Percentiles rank a stretch among this genome's conserved stretches.
phyloP scores from a whole-genome alignment of 306 rosid genomes.

The Glycine latifolia region DNA sequence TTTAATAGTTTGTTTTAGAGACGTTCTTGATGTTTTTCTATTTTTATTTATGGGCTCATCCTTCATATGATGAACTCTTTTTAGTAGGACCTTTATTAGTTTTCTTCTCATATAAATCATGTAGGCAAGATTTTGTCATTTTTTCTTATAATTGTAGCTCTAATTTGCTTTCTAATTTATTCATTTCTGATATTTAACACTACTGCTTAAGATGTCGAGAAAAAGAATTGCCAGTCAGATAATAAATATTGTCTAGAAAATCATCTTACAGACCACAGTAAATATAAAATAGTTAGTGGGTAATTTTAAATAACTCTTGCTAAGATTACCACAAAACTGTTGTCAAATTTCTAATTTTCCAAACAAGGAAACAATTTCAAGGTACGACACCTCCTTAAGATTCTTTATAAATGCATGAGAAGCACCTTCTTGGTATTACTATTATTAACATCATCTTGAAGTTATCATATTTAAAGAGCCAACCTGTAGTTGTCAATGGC shows the following conservation, averaged over 20 bases:
- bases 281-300: conserved; percentile 10
- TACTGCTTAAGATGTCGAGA: neutral
- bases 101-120: no score
- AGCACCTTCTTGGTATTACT: conserved; percentile 7
- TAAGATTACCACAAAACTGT: conserved; percentile 16
- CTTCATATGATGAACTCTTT: no score
- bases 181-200: neutral
- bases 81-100: no score
- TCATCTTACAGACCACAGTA: neutral
- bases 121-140: no score
- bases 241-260: neutral
- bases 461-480: conserved; percentile 34
- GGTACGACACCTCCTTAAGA: neutral
- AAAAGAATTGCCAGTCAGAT: neutral
- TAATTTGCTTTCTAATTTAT: no score
- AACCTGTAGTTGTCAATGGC: conserved; percentile 93
- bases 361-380: neutral
- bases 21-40: neutral
- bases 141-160: no score
- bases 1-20: no score
- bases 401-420: conserved; percentile 19
- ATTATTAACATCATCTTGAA: conserved; percentile 23
- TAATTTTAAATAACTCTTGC: conserved; percentile 21
- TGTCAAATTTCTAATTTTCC: neutral
- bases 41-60: no score